Evolutionary conservation across 2,329 filamentous ascomycete genomes (phyloP), one percentile per base, ranked within the genome.

Genomic region (Exophiala sp.): DNA sequence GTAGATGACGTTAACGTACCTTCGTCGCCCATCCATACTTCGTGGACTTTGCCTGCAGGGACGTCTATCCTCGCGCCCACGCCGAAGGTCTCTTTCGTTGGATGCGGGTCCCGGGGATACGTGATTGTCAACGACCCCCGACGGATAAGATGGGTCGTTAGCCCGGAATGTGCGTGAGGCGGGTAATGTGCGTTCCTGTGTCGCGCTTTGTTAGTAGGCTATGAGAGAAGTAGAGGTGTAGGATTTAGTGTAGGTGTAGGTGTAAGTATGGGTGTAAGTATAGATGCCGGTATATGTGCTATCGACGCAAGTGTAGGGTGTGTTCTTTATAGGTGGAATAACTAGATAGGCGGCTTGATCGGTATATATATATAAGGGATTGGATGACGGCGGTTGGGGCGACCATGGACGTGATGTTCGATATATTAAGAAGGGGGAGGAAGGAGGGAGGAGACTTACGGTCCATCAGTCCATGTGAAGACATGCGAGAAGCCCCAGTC

Each of bases 121-220:
- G 71, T 71, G 53, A 82, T 76, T 0, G 77, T 81, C 42, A 83
- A 62, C n/a, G 70, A 65, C 2, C 79, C 79, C 8, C 68, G 66
- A 1, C 79, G 70, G 53, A 83, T 79, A 6, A 82, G 66, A 62
- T 83, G 80, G 1, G 79, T 82, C 0, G 79, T 82, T 0, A 76
- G 61, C 11, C 73, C 73, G 2, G 62, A 59, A 61, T 83, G 80
- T 2, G 67, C 69, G 62, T 83, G 80, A 7, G 79, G 79, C 14
- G 78, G 68, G 62, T 83, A 83, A 61, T 83, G 68, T 11, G 77
- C 72, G 57, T 80, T 76, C 40, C 77, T 81, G 57, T 16, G 18
- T 32, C 30, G n/a, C n/a, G n/a, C 37, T 4, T 27, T 27, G 41
- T 19, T 16, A 44, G 32, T n/a, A 16, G 47, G n/a, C n/a, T n/a